These are phyloP conservation scores for Tetrapisispora nanseiensis DNA, from an alignment of 805 yeast genomes.

Conservation along the genomic window DNA sequence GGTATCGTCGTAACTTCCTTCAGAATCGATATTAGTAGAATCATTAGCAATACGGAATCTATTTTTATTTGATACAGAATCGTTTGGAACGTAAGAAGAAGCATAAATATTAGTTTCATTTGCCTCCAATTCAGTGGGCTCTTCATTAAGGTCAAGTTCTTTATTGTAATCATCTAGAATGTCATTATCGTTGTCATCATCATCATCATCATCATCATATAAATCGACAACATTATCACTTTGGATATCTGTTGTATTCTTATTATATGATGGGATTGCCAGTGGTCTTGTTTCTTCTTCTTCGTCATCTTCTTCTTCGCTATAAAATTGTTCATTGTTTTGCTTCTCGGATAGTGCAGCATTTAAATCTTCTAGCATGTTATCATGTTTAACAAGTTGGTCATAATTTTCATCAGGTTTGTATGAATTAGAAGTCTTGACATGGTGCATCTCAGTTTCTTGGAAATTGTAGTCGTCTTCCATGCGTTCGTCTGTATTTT, in stretches of 20 bases:
- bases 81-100: neutral
- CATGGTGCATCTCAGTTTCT: neutral
- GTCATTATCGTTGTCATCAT: neutral
- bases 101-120: neutral
- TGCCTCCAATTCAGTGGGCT: neutral
- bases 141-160: neutral
- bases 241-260: neutral
- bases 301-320: constrained; percentile 24
- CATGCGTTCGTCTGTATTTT: neutral
- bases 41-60: neutral
- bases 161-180: neutral
- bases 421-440: neutral
- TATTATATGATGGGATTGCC: neutral
- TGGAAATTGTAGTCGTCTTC: neutral
- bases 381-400: constrained; percentile 5
- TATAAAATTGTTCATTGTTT: constrained; percentile 5
- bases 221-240: constrained; percentile 4
- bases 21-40: neutral
- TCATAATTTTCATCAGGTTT: neutral
- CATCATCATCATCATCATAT: constrained; percentile 4
- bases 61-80: neutral
- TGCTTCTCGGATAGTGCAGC: constrained; percentile 10
- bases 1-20: constrained; percentile 13
- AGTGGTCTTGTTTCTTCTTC: constrained; percentile 7
- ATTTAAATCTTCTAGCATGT: constrained; percentile 18